Percentiles rank a stretch among this genome's conserved stretches.
These are phyloP conservation scores for Rhexocercosporidium sp. DNA, from an alignment of 2,329 filamentous ascomycete species.

Conservation along the genomic window DNA sequence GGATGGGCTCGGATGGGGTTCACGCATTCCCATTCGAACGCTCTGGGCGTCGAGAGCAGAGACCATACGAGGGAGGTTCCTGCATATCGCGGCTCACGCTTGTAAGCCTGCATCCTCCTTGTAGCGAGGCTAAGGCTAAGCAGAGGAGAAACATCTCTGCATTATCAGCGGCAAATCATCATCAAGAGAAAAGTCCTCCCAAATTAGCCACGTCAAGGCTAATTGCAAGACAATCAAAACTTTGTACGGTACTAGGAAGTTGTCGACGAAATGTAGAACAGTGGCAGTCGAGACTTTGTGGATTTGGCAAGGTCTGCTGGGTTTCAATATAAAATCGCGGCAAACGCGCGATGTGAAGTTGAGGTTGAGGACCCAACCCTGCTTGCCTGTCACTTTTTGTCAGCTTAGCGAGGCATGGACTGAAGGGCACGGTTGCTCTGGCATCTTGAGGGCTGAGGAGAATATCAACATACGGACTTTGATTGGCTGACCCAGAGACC, in stretches of 20 bases:
- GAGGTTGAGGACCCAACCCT: constrained; percentile 20
- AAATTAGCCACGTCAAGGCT: background rate
- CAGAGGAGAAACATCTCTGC: constrained; percentile 3
- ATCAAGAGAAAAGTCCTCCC: background rate
- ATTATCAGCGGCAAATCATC: constrained; percentile 5
- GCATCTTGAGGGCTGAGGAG: constrained; percentile 8
- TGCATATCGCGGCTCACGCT: constrained; percentile 15
- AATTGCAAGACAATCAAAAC: background rate
- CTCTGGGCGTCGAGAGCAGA: constrained; percentile 8
- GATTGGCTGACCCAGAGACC: constrained; percentile 7
- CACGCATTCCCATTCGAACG: constrained; percentile 8
- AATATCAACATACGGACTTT: background rate
- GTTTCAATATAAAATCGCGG: constrained; percentile 23
- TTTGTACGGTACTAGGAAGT: background rate
- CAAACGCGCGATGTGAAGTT: constrained; percentile 20
- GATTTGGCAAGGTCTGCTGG: background rate
- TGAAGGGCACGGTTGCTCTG: constrained; percentile 15
- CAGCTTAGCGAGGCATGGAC: constrained; percentile 4
- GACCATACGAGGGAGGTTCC: constrained; percentile 10
- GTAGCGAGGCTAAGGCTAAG: constrained; percentile 7
- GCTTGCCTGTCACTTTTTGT: background rate
- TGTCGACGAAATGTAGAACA: background rate
- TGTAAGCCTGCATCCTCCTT: constrained; percentile 1
- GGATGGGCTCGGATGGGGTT: constrained; percentile 7
- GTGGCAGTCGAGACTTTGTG: constrained; percentile 2